Evolutionary conservation across 2,329 filamentous ascomycete species (phyloP), one percentile per base, ranked within the genome.

Genomic region (Pseudogymnoascus sp.): DNA sequence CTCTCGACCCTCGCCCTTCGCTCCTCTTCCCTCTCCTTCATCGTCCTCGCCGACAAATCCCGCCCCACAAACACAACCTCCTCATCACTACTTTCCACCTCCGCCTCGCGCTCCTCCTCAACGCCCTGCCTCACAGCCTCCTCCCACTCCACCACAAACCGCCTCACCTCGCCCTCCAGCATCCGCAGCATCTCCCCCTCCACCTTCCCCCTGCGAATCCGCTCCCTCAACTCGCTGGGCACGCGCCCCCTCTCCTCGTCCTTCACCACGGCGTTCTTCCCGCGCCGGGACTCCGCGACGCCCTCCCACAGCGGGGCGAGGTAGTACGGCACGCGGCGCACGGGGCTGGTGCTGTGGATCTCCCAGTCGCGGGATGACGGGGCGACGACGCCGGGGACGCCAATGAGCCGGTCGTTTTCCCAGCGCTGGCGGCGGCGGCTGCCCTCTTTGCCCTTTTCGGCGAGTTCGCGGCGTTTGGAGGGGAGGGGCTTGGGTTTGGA

Each of bases 391-490:
- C 95, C 88, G 16, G 95, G 95, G 65, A 97, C 95, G 75, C 87
- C 85, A 63, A 96, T 78, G 66, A 97, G 85, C 68, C 86, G 91
- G 76, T 96, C 93, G 75, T 97, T 99, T 79, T 99, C 95, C 92
- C 93, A 97, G 63, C 93, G 83, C 70, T 93, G 87, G 60, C 93
- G 82, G 71, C 93, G 87, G 37, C 93, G 84, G 70, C 86, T 93
- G 35, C 93, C 93, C 75, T 97, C 92, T 69, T 96, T 96, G 63
- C 93, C 93, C 78, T 92, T 96, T 33, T 95, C 80, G 61, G 96
- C 73, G 2, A 86, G 84, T 68, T 96, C 91, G 82, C 63, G 77
- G 73, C 68, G 61, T 78, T 65, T 74, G 78, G 63, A 75, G 74
- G 40, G 74, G 71, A 10, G 29, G 61, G 40, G 33, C 24, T 53